phyloP scores from a whole-genome alignment of 768 basidiomycete genomes.

The Hemileccinum rubropunctum region DNA sequence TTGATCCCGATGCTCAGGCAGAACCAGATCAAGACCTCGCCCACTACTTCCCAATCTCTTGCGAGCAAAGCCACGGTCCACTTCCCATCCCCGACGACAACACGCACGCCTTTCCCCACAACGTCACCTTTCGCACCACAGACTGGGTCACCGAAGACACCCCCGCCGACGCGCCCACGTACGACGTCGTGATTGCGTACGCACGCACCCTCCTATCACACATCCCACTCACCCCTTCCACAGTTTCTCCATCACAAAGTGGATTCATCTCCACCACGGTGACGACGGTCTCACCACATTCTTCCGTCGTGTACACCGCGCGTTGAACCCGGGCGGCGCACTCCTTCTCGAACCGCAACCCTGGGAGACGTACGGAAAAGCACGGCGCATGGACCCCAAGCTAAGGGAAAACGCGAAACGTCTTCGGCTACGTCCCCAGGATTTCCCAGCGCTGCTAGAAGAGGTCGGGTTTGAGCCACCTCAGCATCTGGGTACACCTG shows the following conservation, averaged over 20 bases:
- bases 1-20: neutral
- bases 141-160: conserved; percentile 69
- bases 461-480: conserved; percentile 61
- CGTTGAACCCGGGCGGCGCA: conserved; percentile 58
- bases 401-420: conserved; percentile 59
- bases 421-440: conserved; percentile 58
- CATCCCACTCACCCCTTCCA: neutral
- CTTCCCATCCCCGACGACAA: conserved; percentile 58
- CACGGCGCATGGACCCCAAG: conserved; percentile 61
- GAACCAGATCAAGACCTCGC: conserved; percentile 3
- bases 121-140: conserved; percentile 64
- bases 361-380: conserved; percentile 83
- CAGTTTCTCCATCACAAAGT: conserved; percentile 79
- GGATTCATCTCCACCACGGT: conserved; percentile 84
- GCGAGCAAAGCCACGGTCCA: conserved; percentile 72
- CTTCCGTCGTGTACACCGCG: conserved; percentile 58
- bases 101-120: conserved; percentile 66
- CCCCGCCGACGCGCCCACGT: conserved; percentile 56
- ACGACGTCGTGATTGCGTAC: conserved; percentile 81
- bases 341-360: conserved; percentile 83
- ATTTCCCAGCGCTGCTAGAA: conserved; percentile 53
- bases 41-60: conserved; percentile 75
- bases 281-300: conserved; percentile 70
- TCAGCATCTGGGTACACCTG: conserved; percentile 48
- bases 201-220: conserved; percentile 21